Evolutionary conservation across 31 red algal species (phyloP).

Genomic region (Endocladia muricata): DNA sequence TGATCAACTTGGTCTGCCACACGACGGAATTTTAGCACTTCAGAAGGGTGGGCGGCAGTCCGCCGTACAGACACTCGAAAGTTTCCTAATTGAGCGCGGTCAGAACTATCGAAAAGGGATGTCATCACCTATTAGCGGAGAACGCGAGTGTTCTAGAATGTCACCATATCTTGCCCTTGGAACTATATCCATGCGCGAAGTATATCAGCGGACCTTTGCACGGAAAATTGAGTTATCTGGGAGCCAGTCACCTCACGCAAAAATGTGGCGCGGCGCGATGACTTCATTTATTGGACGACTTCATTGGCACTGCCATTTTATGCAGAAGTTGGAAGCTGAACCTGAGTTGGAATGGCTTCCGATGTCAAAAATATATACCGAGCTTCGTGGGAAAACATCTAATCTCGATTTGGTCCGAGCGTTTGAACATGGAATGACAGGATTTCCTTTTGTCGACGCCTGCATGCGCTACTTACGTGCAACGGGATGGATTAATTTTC

Average conservation of each 20-base stretch:
- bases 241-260: background rate
- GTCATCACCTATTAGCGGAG: slow-evolving; percentile 15
- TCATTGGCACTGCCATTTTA: slow-evolving; percentile 33
- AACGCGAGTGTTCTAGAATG: background rate
- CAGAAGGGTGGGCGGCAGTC: background rate
- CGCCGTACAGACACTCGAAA: background rate
- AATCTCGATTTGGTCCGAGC: background rate
- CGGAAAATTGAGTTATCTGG: background rate
- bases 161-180: slow-evolving; percentile 22
- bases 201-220: background rate
- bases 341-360: slow-evolving; percentile 13
- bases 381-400: background rate
- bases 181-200: slow-evolving; percentile 6
- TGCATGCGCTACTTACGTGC: slow-evolving; percentile 27
- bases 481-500: slow-evolving; percentile 46
- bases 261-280: slow-evolving; percentile 19
- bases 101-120: background rate
- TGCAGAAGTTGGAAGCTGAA: slow-evolving; percentile 32
- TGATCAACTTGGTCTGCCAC: background rate
- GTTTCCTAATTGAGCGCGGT: background rate
- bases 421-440: background rate
- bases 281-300: slow-evolving; percentile 8
- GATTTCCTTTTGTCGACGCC: slow-evolving; percentile 38
- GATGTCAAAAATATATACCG: background rate
- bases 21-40: background rate